phyloP scores from a whole-genome alignment of 768 basidiomycete species.

The Mycena epipterygia region DNA sequence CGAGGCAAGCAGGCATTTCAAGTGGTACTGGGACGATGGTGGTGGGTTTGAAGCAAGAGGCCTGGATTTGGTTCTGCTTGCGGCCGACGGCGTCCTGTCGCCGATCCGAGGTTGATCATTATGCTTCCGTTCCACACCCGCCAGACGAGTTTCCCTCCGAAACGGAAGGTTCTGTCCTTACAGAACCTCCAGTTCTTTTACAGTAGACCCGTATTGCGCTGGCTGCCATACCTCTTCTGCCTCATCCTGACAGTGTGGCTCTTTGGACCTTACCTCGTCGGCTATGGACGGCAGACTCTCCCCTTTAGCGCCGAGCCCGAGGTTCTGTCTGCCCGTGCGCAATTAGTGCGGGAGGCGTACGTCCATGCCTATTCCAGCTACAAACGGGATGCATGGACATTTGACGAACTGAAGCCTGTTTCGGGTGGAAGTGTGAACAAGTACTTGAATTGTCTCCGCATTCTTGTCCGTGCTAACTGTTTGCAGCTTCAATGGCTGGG shows the following conservation, averaged over 20 bases:
- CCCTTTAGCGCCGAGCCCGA: background rate
- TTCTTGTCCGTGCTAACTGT: background rate
- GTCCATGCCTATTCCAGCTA: conserved; percentile 71
- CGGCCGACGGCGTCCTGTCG: too few relatives aligned
- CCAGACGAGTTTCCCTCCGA: conserved; percentile 26
- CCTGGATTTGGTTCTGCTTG: background rate
- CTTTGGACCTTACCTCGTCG: conserved; percentile 28
- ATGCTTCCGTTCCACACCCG: conserved; percentile 36
- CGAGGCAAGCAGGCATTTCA: too few relatives aligned
- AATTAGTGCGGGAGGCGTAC: conserved; percentile 63
- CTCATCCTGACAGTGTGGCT: conserved; percentile 27
- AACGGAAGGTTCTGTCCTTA: conserved; percentile 19
- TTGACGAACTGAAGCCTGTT: conserved; percentile 66
- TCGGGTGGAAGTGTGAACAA: conserved; percentile 61
- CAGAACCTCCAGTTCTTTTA: conserved; percentile 28
- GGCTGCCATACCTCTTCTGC: conserved; percentile 28
- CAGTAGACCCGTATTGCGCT: conserved; percentile 32
- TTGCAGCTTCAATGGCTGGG: conserved; percentile 66
- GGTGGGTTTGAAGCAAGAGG: too few relatives aligned
- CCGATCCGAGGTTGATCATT: too few relatives aligned
- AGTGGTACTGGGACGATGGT: too few relatives aligned
- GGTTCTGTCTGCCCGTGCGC: conserved; percentile 24
- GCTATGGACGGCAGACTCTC: conserved; percentile 8
- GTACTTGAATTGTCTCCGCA: conserved; percentile 51
- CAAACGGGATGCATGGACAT: conserved; percentile 59